Evolutionary conservation across 345 rosid genomes (phyloP), one percentile per base, ranked within the genome.

Genomic region (Bruguiera parviflora): DNA sequence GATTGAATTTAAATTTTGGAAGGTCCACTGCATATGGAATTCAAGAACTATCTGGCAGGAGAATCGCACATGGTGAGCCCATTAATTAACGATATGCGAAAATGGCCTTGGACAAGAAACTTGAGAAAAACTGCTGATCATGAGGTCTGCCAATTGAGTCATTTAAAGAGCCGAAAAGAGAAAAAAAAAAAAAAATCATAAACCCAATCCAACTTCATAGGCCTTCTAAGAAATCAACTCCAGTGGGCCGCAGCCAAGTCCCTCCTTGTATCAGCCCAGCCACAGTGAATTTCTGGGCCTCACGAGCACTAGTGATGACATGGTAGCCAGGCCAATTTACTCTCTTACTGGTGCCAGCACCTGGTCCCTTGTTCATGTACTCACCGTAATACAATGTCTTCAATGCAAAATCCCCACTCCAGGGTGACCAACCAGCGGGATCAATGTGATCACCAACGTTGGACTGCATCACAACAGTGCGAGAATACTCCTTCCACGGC

Each of bases 271-370:
- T 74, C 8, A 74, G 60, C 51, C 47, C 58, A 8, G 71, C 73
- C 32, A 70, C 79, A 7, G 74, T 70, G 61, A 75, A 75, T 53
- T 75, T 64, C 57, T 18, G 53, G 55, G 74, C 78, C 62, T 75
- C 70, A 9, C 27, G 2, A 28, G 70, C 61, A 33, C 62, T 49
- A 0, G 60, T 74, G 27, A 63, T 75, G 21, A 58, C 65, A 32
- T 35, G 74, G 22, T 47, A 75, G 18, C 70, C 70, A 2, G 55
- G 0, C 78, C 74, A 75, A 1, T 70, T 75, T 2, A 75, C 71
- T 46, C 78, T 75, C 1, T 56, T 55, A 8, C 73, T 56, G 21
- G 74, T 37, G 24, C 70, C 70, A 53, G 74, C 71, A n/a, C 74
- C 78, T 4, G 68, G 58, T 28, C 75, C 79, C 5, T 33, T 59